Conservation (phyloP, 1,284 basidiomycete species). For the Sutorius eximius region DNA sequence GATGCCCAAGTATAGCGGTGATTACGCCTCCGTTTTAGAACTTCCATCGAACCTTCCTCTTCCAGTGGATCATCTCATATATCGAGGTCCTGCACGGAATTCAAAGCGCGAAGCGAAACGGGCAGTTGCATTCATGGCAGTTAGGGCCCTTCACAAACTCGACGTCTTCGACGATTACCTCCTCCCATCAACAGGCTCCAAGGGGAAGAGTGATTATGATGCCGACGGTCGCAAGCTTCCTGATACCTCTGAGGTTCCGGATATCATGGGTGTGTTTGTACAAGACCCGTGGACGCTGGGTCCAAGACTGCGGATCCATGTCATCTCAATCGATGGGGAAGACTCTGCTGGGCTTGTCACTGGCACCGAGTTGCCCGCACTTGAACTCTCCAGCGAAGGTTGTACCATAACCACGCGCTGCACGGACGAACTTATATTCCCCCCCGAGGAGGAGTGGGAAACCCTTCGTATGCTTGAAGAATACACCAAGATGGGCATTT, state of each 20-base stretch:
- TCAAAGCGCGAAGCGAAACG: conserved; percentile 81
- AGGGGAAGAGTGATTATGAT: conserved; percentile 48
- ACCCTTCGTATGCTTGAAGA: conserved; percentile 54
- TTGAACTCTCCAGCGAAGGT: conserved; percentile 42
- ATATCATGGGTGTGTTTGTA: conserved; percentile 55
- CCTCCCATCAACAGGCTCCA: conserved; percentile 54
- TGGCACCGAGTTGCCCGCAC: conserved; percentile 52
- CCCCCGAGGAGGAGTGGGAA: conserved; percentile 44
- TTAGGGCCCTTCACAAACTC: conserved; percentile 63
- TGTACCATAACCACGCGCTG: conserved; percentile 39
- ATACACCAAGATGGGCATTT: conserved; percentile 62
- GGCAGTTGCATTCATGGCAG: conserved; percentile 74
- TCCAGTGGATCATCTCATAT: conserved; percentile 50
- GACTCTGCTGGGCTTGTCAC: conserved; percentile 59
- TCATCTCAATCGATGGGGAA: conserved; percentile 50
- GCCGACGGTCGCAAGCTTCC: conserved; percentile 47
- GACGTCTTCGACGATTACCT: conserved; percentile 79
- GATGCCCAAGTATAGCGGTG: conserved; percentile 60
- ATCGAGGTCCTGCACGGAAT: conserved; percentile 53
- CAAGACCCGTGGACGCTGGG: conserved; percentile 66
- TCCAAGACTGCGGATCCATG: conserved; percentile 58
- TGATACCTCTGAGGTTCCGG: conserved; percentile 46
- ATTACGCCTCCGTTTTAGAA: conserved; percentile 55
- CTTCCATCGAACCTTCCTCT: conserved; percentile 73
- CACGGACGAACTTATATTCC: conserved; percentile 42